phyloP scores from a whole-genome alignment of 352 stramenopile genomes.

The Saprolegnia parasitica region DNA sequence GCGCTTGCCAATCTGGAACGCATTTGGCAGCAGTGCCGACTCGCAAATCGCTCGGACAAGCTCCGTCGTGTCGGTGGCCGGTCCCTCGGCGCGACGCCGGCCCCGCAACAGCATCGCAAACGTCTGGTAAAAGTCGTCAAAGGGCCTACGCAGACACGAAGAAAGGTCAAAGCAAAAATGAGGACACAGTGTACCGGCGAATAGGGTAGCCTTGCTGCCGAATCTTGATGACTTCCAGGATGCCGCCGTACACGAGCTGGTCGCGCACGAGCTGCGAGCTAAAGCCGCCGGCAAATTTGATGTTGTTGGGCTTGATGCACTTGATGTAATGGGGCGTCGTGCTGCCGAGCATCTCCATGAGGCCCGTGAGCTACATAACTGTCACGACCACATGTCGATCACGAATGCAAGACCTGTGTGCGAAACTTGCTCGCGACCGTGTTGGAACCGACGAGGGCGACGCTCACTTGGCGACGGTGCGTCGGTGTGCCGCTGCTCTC shows the following conservation, averaged over 20 bases:
- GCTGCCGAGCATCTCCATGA: conserved; percentile 78
- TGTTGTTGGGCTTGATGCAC: conserved; percentile 93
- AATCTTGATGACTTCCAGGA: conserved; percentile 91
- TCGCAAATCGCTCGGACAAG: not conserved
- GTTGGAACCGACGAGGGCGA: conserved; percentile 10
- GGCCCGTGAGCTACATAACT: conserved; percentile 57
- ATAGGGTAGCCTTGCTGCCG: conserved; percentile 89
- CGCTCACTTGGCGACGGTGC: conserved; percentile 26
- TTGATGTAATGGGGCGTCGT: conserved; percentile 93
- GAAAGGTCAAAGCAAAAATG: not conserved
- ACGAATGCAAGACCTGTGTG: not conserved
- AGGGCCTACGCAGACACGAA: conserved; percentile 39
- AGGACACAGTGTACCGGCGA: conserved; percentile 31
- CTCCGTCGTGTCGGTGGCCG: not conserved
- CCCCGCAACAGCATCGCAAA: conserved; percentile 38
- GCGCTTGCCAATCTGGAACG: conserved; percentile 26
- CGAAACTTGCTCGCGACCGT: conserved; percentile 29
- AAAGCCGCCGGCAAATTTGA: conserved; percentile 88
- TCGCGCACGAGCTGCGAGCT: conserved; percentile 85
- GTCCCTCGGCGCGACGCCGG: not conserved
- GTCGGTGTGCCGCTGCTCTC: conserved; percentile 5
- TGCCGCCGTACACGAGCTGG: conserved; percentile 88
- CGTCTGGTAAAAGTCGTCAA: conserved; percentile 65
- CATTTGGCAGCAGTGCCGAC: conserved; percentile 8
- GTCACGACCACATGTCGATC: conserved; percentile 6